Conservation (phyloP, 371 early-diverging fungal genomes). For the Lichtheimia ornata region DNA sequence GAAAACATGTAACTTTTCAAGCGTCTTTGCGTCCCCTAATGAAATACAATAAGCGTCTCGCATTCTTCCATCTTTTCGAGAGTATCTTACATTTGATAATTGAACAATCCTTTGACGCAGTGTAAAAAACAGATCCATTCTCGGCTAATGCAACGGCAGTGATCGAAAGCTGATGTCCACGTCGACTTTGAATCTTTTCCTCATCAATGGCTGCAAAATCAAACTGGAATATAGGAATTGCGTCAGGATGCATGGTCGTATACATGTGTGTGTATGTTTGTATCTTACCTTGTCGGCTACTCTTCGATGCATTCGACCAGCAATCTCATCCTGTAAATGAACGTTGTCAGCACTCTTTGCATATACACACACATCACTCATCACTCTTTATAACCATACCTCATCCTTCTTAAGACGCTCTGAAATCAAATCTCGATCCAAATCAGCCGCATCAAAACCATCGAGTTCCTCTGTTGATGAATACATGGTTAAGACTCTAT, state of each 20-base stretch:
- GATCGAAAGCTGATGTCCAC: conserved; percentile 76
- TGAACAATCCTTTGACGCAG: conserved; percentile 88
- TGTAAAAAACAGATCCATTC: conserved; percentile 71
- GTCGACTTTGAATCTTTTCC: conserved; percentile 35
- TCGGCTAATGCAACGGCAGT: conserved; percentile 79
- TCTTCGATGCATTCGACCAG: conserved; percentile 53
- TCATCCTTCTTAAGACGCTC: conserved; percentile 84
- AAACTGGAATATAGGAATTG: conserved; percentile 30
- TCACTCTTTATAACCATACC: conserved; percentile 31
- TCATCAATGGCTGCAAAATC: conserved; percentile 47
- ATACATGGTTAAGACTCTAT: not conserved
- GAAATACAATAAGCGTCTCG: not conserved
- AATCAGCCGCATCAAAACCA: conserved; percentile 89
- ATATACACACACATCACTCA: not conserved
- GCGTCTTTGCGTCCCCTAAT: conserved; percentile 62
- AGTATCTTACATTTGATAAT: conserved; percentile 78
- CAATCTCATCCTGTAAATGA: conserved; percentile 49
- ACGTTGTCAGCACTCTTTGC: not conserved
- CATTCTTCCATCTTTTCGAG: not conserved
- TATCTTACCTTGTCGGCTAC: conserved; percentile 51
- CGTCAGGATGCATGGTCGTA: not conserved
- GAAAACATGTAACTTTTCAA: conserved; percentile 62
- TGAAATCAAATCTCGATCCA: conserved; percentile 92
- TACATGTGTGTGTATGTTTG: not conserved
- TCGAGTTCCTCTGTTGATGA: conserved; percentile 51